Conservation (phyloP, 139 green algal genomes). For the Closterium sp. region DNA sequence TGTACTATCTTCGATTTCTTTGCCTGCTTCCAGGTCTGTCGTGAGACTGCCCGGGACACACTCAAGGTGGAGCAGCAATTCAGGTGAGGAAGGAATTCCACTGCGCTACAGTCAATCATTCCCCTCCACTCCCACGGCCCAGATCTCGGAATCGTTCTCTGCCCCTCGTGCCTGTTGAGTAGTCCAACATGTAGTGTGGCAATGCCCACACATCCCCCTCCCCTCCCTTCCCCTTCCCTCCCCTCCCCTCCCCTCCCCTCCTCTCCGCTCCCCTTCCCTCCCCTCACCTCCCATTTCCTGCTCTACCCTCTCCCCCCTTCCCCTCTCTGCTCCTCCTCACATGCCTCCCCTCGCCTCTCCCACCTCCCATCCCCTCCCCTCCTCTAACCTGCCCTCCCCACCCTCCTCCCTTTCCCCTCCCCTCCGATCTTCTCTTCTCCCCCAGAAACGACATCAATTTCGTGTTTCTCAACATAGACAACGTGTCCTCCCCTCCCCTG, state of each 20-base stretch:
- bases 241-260: not conserved
- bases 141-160: no score
- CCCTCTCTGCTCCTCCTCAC: not conserved
- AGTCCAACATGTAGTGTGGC: not conserved
- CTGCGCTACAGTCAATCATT: no score
- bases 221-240: not conserved
- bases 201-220: not conserved
- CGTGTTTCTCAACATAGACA: constrained; percentile 96
- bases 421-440: not conserved
- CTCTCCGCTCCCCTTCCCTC: not conserved
- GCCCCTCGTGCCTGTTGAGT: not conserved
- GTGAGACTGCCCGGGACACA: not conserved
- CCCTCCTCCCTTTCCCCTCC: no score
- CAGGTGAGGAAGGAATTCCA: not conserved
- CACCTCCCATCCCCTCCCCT: not conserved
- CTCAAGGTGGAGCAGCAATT: not conserved
- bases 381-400: no score
- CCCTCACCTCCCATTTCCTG: not conserved
- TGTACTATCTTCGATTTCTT: not conserved
- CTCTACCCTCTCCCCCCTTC: not conserved
- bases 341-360: not conserved
- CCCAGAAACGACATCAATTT: constrained; percentile 80
- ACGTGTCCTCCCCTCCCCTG: no score
- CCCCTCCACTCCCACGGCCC: no score
- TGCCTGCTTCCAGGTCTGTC: not conserved